Conservation (phyloP, 2,329 filamentous ascomycete species). For the Cladobotryum protrusum region DNA sequence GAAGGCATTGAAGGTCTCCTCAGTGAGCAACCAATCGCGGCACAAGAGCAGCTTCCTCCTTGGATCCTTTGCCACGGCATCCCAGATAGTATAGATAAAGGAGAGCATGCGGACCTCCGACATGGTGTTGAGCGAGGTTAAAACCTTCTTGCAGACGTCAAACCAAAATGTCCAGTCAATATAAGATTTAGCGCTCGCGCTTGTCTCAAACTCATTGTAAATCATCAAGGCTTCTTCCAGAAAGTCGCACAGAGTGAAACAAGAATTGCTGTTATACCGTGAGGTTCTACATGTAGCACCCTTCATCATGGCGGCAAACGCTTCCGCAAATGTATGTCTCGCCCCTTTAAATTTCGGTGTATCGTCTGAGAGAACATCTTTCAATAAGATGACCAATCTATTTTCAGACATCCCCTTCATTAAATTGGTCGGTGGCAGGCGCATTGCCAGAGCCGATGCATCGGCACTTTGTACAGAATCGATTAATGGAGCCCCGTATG, state of each 20-base stretch:
- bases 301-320: slow-evolving; percentile 68
- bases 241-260: slow-evolving; percentile 87
- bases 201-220: slow-evolving; percentile 42
- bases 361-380: slow-evolving; percentile 62
- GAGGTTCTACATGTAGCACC: slow-evolving; percentile 70
- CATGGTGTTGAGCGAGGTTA: slow-evolving; percentile 79
- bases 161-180: slow-evolving; percentile 84
- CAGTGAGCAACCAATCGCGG: slow-evolving; percentile 66
- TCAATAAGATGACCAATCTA: slow-evolving; percentile 71
- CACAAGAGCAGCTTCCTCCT: slow-evolving; percentile 65
- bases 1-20: slow-evolving; percentile 68
- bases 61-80: slow-evolving; percentile 59
- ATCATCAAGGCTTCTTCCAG: slow-evolving; percentile 73
- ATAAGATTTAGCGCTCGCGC: slow-evolving; percentile 36
- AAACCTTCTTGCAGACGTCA: slow-evolving; percentile 69
- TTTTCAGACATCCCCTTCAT: slow-evolving; percentile 84
- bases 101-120: slow-evolving; percentile 81
- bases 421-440: slow-evolving; percentile 60
- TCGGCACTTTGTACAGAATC: slow-evolving; percentile 52
- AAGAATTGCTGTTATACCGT: slow-evolving; percentile 73
- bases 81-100: slow-evolving; percentile 77
- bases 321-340: slow-evolving; percentile 67
- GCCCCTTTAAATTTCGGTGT: slow-evolving; percentile 33
- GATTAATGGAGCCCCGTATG: slow-evolving; percentile 35
- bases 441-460: slow-evolving; percentile 57